phyloP scores from a whole-genome alignment of 2,329 filamentous ascomycete species.

The Fusarium zealandicum region DNA sequence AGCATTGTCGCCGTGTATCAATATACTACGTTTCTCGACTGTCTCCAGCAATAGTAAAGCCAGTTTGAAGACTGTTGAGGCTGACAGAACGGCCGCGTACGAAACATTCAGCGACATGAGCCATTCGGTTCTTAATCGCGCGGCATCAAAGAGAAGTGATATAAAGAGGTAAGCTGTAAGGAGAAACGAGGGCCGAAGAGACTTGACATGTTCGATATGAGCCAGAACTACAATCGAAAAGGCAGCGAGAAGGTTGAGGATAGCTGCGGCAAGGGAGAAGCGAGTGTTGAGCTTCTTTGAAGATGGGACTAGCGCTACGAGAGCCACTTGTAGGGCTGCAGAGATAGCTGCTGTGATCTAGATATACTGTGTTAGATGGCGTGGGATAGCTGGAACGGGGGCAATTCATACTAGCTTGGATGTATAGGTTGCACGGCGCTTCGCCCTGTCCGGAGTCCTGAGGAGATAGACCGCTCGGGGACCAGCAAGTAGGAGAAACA shows the following conservation, averaged over 20 bases:
- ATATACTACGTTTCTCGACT: slow-evolving; percentile 43
- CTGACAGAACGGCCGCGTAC: slow-evolving; percentile 38
- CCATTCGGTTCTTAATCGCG: slow-evolving; percentile 45
- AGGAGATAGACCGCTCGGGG: slow-evolving; percentile 39
- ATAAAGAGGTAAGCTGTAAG: slow-evolving; percentile 43
- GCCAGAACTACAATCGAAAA: slow-evolving; percentile 40
- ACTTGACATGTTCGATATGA: slow-evolving; percentile 45
- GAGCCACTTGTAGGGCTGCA: slow-evolving; percentile 37
- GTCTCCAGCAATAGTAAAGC: slow-evolving; percentile 41
- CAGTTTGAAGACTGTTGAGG: slow-evolving; percentile 37
- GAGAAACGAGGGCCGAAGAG: slow-evolving; percentile 44
- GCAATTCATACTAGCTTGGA: slow-evolving; percentile 36
- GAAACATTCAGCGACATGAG: slow-evolving; percentile 38
- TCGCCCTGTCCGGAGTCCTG: slow-evolving; percentile 34
- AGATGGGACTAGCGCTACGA: slow-evolving; percentile 39
- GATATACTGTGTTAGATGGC: slow-evolving; percentile 10
- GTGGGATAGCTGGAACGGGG: too few relatives aligned
- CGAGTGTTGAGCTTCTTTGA: slow-evolving; percentile 37
- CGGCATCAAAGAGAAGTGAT: slow-evolving; percentile 44
- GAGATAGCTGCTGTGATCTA: slow-evolving; percentile 38
- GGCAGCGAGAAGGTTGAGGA: slow-evolving; percentile 41
- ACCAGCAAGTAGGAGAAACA: slow-evolving; percentile 37
- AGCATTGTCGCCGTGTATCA: slow-evolving; percentile 49
- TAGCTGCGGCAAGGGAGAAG: slow-evolving; percentile 42
- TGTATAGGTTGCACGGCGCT: slow-evolving; percentile 38